Evolutionary conservation across 2,329 filamentous ascomycete species (phyloP).

Genomic region (Alternaria sp.): DNA sequence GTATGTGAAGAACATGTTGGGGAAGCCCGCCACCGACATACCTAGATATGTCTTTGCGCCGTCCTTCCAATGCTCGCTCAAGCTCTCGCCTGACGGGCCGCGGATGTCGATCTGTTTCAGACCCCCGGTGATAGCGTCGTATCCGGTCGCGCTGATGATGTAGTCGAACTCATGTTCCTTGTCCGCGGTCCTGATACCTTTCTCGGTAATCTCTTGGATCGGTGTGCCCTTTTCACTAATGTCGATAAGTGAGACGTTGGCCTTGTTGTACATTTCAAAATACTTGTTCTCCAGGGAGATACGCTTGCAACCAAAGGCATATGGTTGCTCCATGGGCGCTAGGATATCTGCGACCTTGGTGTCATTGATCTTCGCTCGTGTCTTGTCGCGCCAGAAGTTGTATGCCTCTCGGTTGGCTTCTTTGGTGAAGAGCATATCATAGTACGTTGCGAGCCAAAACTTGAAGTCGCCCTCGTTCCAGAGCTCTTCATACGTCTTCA

Average conservation of each 20-base stretch:
- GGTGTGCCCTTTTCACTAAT: slow-evolving; percentile 42
- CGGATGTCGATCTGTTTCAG: slow-evolving; percentile 49
- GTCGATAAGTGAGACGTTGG: slow-evolving; percentile 61
- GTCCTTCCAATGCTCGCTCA: slow-evolving; percentile 29
- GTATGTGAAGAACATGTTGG: slow-evolving; percentile 55
- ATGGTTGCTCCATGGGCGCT: slow-evolving; percentile 48
- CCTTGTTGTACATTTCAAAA: slow-evolving; percentile 50
- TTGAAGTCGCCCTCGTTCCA: slow-evolving; percentile 34
- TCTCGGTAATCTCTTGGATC: slow-evolving; percentile 58
- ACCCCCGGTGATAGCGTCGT: slow-evolving; percentile 52
- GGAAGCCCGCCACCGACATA: slow-evolving; percentile 51
- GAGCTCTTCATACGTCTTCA: slow-evolving; percentile 26
- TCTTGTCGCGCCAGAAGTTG: slow-evolving; percentile 56
- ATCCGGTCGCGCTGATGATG: slow-evolving; percentile 59
- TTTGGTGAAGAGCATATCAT: slow-evolving; percentile 47
- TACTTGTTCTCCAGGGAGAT: slow-evolving; percentile 42
- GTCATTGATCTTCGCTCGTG: slow-evolving; percentile 47
- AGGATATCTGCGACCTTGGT: slow-evolving; percentile 51
- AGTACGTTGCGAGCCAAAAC: slow-evolving; percentile 42
- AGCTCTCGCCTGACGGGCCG: slow-evolving; percentile 33
- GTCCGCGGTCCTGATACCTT: slow-evolving; percentile 59
- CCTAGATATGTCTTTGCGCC: slow-evolving; percentile 51
- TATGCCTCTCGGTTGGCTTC: slow-evolving; percentile 54
- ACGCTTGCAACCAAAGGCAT: slow-evolving; percentile 36
- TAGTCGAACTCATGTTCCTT: slow-evolving; percentile 62